A percentile compares a stretch with the other conserved stretches of the same genome.
Conservation (phyloP, 2,329 filamentous ascomycete genomes). For the Rhynchosporium graminicola region DNA sequence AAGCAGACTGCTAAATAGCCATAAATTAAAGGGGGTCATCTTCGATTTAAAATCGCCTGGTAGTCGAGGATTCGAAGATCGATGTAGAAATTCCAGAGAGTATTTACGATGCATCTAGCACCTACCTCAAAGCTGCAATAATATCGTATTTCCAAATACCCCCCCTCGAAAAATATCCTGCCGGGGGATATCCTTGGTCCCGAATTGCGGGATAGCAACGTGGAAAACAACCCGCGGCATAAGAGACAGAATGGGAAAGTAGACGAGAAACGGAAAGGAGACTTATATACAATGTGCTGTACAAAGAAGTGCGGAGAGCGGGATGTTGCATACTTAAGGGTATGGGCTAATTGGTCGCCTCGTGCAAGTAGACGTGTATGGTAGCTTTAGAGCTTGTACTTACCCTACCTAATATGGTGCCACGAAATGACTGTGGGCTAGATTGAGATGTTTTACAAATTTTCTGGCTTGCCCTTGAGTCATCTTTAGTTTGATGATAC, state of each 20-base stretch:
- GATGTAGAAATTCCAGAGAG: no score
- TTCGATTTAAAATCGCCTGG: neutral
- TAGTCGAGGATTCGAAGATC: neutral
- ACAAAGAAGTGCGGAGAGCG: neutral
- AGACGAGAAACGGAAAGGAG: neutral
- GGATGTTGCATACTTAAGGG: neutral
- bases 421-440: neutral
- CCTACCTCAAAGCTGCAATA: no score
- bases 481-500: neutral
- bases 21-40: neutral
- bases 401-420: neutral
- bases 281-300: neutral
- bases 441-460: neutral
- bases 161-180: no score
- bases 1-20: neutral
- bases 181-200: neutral
- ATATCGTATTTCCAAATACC: no score
- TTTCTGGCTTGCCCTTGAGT: neutral
- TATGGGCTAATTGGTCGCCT: neutral
- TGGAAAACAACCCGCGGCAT: neutral
- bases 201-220: neutral
- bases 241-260: neutral
- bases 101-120: no score
- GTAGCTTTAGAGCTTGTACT: neutral
- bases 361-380: neutral